Evolutionary conservation across 371 early-diverging fungal genomes (phyloP).

Genomic region (Apophysomyces trapeziformis): DNA sequence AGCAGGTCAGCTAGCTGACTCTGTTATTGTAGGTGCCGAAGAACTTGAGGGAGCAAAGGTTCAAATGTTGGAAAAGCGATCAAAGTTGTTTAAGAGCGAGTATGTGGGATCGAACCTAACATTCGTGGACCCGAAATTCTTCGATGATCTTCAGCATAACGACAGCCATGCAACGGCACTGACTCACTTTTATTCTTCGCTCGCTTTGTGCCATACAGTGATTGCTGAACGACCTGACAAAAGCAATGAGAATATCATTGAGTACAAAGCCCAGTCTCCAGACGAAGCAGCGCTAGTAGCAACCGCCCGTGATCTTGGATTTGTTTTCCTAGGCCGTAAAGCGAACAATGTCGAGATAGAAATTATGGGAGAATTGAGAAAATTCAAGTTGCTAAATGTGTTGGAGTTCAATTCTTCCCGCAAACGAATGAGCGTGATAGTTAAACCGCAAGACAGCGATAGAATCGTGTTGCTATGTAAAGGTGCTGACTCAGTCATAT

Average conservation of each 20-base stretch:
- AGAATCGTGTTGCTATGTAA: conserved; percentile 89
- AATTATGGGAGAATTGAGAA: conserved; percentile 69
- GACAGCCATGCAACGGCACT: conserved; percentile 65
- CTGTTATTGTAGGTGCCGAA: conserved; percentile 33
- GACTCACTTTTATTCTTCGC: conserved; percentile 72
- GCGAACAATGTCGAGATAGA: conserved; percentile 64
- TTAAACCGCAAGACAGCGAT: conserved; percentile 67
- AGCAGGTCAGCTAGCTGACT: conserved; percentile 5
- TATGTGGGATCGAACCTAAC: conserved; percentile 44
- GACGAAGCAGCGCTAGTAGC: conserved; percentile 94
- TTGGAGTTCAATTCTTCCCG: conserved; percentile 85
- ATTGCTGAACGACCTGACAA: conserved; percentile 57
- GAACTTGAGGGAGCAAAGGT: conserved; percentile 20
- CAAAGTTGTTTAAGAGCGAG: conserved; percentile 36
- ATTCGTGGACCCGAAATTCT: conserved; percentile 49
- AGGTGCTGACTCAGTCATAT: conserved; percentile 96
- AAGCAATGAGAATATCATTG: conserved; percentile 51
- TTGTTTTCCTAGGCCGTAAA: conserved; percentile 76
- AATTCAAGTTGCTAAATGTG: conserved; percentile 69
- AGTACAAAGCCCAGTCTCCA: conserved; percentile 92
- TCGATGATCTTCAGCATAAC: conserved; percentile 35
- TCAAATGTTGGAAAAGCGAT: conserved; percentile 46
- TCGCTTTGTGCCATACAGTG: conserved; percentile 84
- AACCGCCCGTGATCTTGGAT: conserved; percentile 90
- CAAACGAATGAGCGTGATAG: conserved; percentile 87